phyloP scores from a whole-genome alignment of 2,329 filamentous ascomycete species.

The Grosmannia serpens region DNA sequence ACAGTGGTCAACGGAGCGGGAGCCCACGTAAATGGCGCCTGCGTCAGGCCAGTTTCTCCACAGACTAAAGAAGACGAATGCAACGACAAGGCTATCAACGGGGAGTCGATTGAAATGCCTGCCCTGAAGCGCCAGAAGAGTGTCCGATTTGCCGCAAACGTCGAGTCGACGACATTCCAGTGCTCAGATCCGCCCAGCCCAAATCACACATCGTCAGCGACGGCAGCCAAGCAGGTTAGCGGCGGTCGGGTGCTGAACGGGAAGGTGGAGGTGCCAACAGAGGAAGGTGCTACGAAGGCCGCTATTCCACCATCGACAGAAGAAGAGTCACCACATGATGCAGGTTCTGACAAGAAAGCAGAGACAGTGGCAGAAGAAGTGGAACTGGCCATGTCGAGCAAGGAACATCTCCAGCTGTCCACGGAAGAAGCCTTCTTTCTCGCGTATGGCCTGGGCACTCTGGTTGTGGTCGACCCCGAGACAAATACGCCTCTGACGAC shows the following conservation, averaged over 20 bases:
- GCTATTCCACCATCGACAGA: not conserved
- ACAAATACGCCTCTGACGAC: slow-evolving; percentile 36
- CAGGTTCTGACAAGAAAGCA: not conserved
- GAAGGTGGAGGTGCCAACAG: not conserved
- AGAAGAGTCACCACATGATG: not conserved
- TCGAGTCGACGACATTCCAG: slow-evolving; percentile 52
- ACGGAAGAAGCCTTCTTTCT: slow-evolving; percentile 90
- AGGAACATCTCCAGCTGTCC: slow-evolving; percentile 84
- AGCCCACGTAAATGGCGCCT: not conserved
- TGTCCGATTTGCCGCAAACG: slow-evolving; percentile 57
- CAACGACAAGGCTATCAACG: not conserved
- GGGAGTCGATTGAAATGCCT: not conserved
- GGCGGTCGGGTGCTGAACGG: not conserved
- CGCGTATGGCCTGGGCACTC: slow-evolving; percentile 63
- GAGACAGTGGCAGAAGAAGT: not conserved
- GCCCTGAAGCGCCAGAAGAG: slow-evolving; percentile 42
- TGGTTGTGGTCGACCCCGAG: slow-evolving; percentile 47
- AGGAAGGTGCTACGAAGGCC: not conserved
- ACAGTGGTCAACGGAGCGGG: not conserved
- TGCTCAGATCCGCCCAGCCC: slow-evolving; percentile 40
- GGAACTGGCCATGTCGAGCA: slow-evolving; percentile 26
- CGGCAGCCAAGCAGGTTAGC: not conserved
- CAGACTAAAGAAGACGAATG: not conserved
- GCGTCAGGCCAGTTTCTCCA: not conserved
- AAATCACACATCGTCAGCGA: slow-evolving; percentile 9